A percentile compares a stretch with the other conserved stretches of the same genome.
These are phyloP conservation scores for Persicaria maculosa DNA, from an alignment of 148 eudicot genomes.

Conservation along the genomic window DNA sequence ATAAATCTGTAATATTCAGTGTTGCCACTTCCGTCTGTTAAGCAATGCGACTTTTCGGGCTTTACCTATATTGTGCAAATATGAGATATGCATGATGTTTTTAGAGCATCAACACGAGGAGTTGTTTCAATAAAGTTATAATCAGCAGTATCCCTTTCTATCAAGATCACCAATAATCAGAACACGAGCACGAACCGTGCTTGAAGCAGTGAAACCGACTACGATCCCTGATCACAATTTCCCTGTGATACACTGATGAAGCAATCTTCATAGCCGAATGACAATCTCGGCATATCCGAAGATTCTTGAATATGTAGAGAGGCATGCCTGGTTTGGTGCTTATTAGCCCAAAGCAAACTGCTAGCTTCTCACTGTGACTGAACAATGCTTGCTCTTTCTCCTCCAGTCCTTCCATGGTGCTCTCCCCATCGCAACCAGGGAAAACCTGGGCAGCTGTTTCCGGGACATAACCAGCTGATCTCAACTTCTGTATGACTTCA, in stretches of 20 bases:
- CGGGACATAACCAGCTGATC: conserved; percentile 28
- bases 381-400: conserved; percentile 29
- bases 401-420: conserved; percentile 18
- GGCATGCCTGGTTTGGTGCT: conserved; percentile 23
- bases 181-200: conserved; percentile 28
- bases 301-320: conserved; percentile 29
- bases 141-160: neutral
- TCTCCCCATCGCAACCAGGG: conserved; percentile 15
- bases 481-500: conserved; percentile 28
- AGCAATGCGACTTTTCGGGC: neutral
- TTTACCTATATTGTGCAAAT: neutral
- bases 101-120: neutral
- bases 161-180: conserved; percentile 22
- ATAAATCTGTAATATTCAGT: neutral
- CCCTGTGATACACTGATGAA: conserved; percentile 22
- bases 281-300: conserved; percentile 33
- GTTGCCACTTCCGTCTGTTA: neutral
- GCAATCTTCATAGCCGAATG: conserved; percentile 31
- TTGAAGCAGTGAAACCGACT: conserved; percentile 30
- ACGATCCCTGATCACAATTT: conserved; percentile 29
- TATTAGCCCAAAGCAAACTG: conserved; percentile 32
- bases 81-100: neutral
- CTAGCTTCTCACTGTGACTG: conserved; percentile 37
- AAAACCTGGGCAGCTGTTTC: conserved; percentile 21
- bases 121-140: too few relatives aligned